Evolutionary conservation across 495 filamentous ascomycete species (phyloP).

Genomic region (Rhizodiscina lignyota): DNA sequence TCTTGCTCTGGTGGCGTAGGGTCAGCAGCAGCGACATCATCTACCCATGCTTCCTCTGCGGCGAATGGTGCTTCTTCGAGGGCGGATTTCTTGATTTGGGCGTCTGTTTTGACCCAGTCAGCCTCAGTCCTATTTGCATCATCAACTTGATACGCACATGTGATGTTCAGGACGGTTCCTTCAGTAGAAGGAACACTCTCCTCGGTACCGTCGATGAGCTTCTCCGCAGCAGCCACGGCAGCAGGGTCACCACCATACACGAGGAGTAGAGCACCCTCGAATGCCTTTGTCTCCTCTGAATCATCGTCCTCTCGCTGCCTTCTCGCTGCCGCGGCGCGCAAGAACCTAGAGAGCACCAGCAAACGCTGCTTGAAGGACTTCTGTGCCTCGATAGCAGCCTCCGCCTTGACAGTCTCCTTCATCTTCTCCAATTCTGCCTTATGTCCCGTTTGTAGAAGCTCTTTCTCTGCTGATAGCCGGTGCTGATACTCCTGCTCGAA

Average conservation of each 20-base stretch:
- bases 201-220: slow-evolving; percentile 64
- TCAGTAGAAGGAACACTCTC: slow-evolving; percentile 52
- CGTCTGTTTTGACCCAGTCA: slow-evolving; percentile 28
- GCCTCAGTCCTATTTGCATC: neutral
- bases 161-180: slow-evolving; percentile 45
- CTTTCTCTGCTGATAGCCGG: slow-evolving; percentile 49
- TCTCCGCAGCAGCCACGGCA: slow-evolving; percentile 69
- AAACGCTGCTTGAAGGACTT: slow-evolving; percentile 32
- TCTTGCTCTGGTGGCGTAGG: slow-evolving; percentile 19
- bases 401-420: slow-evolving; percentile 26
- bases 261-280: slow-evolving; percentile 76
- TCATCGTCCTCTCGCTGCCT: slow-evolving; percentile 43
- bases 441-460: slow-evolving; percentile 50
- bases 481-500: slow-evolving; percentile 63
- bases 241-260: slow-evolving; percentile 75
- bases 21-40: slow-evolving; percentile 29
- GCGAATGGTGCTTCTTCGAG: slow-evolving; percentile 31
- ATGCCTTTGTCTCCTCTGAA: slow-evolving; percentile 60
- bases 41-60: slow-evolving; percentile 26
- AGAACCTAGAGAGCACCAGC: slow-evolving; percentile 25
- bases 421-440: slow-evolving; percentile 57
- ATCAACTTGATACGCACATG: slow-evolving; percentile 42
- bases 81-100: slow-evolving; percentile 47
- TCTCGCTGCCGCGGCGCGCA: slow-evolving; percentile 38
- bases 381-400: slow-evolving; percentile 42